Base-by-base conservation (phyloP, 2,329 filamentous ascomycete species). In the Fusarium udum region DNA sequence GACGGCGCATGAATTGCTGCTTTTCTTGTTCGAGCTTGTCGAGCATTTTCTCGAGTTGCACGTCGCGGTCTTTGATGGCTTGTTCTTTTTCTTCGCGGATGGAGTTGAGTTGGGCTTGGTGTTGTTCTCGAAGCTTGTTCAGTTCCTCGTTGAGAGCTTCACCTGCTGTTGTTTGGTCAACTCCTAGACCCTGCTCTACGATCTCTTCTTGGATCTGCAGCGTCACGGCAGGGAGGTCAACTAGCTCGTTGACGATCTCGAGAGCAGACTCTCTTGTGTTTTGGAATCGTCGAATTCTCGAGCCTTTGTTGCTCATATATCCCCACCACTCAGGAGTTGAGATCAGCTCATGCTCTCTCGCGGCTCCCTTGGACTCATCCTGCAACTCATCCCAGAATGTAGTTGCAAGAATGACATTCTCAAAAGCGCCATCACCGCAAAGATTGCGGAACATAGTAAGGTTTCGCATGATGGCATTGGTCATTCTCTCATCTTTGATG, bases 361-460 rank as follows among this genome's bases (percentile, higher is more conserved):
- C 52, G 3, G 36, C 26, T 18, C 52, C 52, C 22, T 55, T 55
- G 2, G 36, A 31, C 26, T 55, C 36, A 24, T 55, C 52, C 24
- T 55, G 52, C 16, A 55, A 6, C 52, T 55, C 52, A 1, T 66
- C 58, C 63, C 63, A 66, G 28, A 66, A 63, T 3, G 58, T 66
- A n/a, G 63, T 66, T 2, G 58, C 51, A 7, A 63, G 58, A 4
- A 55, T 43, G 5, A 66, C 63, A 15, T 63, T 66, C 40, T 63
- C 52, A 16, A 63, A 37, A 6, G 63, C 63, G 1, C 36, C 40
- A 3, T 34, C 24, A 3, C 63, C 63, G 3, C 57, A 62, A 2
- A 66, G 32, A 1, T 55, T 63, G 8, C 32, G 32, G 7, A 66
- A 43, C 20, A 66, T 61, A 1, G 37, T 37, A 13, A 66, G 49